Base-by-base conservation (phyloP, 192 early-diverging fungal species). In the Podila epigama region DNA sequence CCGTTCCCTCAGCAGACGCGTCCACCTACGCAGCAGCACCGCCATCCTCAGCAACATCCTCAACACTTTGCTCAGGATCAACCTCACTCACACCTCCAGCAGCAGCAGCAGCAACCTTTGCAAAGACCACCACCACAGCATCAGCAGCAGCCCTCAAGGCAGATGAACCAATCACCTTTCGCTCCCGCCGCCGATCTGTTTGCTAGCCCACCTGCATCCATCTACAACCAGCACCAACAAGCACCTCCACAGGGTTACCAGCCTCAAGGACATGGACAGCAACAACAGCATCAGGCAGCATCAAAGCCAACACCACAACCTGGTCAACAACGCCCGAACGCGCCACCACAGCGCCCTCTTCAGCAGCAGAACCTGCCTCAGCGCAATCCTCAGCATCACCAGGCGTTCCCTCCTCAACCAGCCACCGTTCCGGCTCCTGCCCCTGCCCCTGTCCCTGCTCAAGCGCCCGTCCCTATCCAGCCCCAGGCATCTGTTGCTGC, bases 111-210 rank as follows among this genome's bases (percentile, higher is more conserved):
- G 16, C 63, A 65, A 27, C 66, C 41, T 10, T 42, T 44, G 39
- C 35, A 22, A 37, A 52, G 18, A 12, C 29, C 34, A 41, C 41
- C 40, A 39, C 48, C 51, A 56, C 62, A 66, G 28, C 62, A 56
- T 18, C 56, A 39, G 12, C 66, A 42, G n/a, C 66, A 42, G 55
- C 71, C 71, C 3, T 16, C 63, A 11, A 63, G 71, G 6, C 71
- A 75, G 71, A 63, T 63, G 53, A 67, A 15, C 48, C 51, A 52
- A 27, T 75, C 71, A 39, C 67, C 67, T 15, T 69, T 69, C 44
- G 54, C 54, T 20, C 54, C 56, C 5, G 65, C 65, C 15, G 65
- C 65, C 15, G 65, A 58, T 67, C 65, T 67, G 27, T 67, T 67
- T 67, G 65, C 65, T 27, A 67, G 40, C 42, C 65, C 65, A 50